These are phyloP conservation scores for Salix arbutifolia DNA, from an alignment of 345 rosid genomes.

Conservation along the genomic window DNA sequence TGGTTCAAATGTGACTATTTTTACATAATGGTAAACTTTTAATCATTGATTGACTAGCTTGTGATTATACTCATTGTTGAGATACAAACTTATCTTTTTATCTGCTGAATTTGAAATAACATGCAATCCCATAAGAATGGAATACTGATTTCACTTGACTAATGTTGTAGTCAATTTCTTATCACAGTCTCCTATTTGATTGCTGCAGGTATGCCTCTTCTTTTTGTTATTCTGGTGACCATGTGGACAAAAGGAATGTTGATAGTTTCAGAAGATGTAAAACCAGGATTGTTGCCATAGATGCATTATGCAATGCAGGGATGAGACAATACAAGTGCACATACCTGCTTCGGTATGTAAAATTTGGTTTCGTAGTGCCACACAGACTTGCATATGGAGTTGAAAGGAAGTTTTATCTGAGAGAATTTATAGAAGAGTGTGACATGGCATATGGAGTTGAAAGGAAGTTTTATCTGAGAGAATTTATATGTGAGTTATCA, in stretches of 20 bases:
- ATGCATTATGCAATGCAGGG: constrained; percentile 66
- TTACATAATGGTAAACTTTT: background rate
- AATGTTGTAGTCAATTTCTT: constrained; percentile 19
- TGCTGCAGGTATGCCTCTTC: constrained; percentile 83
- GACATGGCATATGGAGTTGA: background rate
- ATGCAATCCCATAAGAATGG: background rate
- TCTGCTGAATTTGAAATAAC: background rate
- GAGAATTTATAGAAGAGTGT: background rate
- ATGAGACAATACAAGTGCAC: constrained; percentile 48
- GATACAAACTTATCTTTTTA: background rate
- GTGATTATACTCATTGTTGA: background rate
- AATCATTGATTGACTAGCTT: background rate
- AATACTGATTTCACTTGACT: background rate
- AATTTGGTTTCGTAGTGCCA: background rate
- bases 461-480: background rate
- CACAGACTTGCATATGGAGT: background rate
- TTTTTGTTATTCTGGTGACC: constrained; percentile 78
- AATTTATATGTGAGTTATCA: background rate
- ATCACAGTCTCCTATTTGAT: constrained; percentile 5
- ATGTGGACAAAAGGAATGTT: constrained; percentile 50
- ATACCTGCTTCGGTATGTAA: constrained; percentile 61
- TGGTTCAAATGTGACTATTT: background rate
- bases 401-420: background rate
- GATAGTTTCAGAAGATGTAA: constrained; percentile 60
- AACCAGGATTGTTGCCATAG: constrained; percentile 72